Evolutionary conservation across 2,329 filamentous ascomycete species (phyloP).

Genomic region (Nothopassalora personata): DNA sequence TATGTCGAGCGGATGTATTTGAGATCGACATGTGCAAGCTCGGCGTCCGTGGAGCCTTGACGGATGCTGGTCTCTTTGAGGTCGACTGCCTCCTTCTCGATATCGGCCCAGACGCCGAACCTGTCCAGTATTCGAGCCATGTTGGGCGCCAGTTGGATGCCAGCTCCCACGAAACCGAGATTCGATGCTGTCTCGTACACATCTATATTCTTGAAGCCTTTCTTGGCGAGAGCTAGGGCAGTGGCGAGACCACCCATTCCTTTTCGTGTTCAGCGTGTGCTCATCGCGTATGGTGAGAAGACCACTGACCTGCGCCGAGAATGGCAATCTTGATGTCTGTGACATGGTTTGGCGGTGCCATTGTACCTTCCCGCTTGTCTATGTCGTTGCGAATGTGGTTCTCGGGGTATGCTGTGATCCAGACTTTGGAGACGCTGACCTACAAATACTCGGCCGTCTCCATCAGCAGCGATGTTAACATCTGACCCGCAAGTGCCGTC

Average conservation of each 20-base stretch:
- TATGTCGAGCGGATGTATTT: conserved; percentile 63
- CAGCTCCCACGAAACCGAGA: conserved; percentile 76
- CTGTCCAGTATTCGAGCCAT: conserved; percentile 70
- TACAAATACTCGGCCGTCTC: conserved; percentile 1
- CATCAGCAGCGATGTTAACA: neutral
- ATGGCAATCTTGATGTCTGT: conserved; percentile 33
- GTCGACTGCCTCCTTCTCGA: conserved; percentile 65
- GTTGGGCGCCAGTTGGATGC: conserved; percentile 79
- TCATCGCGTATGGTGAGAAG: neutral
- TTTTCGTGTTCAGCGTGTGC: conserved; percentile 5
- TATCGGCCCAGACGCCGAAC: conserved; percentile 66
- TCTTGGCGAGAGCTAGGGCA: conserved; percentile 68
- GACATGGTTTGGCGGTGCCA: conserved; percentile 30
- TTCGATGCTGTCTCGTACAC: conserved; percentile 69
- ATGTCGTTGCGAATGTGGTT: neutral
- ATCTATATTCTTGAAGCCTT: conserved; percentile 67
- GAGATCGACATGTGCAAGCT: conserved; percentile 67
- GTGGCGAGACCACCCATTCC: conserved; percentile 71
- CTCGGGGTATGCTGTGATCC: neutral
- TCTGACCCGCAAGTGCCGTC: neutral
- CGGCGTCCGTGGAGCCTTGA: conserved; percentile 62
- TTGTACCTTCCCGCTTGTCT: conserved; percentile 7
- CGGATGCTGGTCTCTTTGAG: conserved; percentile 68
- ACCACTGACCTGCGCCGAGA: conserved; percentile 29
- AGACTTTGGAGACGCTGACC: neutral